These are phyloP conservation scores for Globisporangium irregulare DNA, from an alignment of 352 stramenopile species.

Conservation along the genomic window DNA sequence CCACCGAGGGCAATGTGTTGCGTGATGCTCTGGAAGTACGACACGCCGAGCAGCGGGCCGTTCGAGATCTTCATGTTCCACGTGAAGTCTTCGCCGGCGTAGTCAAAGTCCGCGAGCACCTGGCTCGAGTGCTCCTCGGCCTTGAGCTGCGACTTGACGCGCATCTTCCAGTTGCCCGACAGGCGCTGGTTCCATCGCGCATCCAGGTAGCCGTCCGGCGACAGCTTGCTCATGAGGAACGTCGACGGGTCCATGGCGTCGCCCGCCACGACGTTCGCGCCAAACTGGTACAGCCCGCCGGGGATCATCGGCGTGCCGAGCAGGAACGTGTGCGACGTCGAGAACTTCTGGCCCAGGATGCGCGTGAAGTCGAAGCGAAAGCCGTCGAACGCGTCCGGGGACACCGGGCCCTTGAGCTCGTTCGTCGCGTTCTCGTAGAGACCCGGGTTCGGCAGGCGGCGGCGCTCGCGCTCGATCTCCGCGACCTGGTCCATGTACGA, in stretches of 20 bases:
- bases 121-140: conserved; percentile 76
- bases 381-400: conserved; percentile 78
- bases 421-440: conserved; percentile 85
- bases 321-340: conserved; percentile 81
- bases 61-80: conserved; percentile 91
- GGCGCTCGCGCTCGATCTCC: conserved; percentile 73
- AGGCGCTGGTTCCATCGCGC: conserved; percentile 83
- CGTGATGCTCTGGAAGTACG: conserved; percentile 88
- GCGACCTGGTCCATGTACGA: conserved; percentile 84
- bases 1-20: conserved; percentile 72
- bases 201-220: conserved; percentile 79
- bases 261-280: conserved; percentile 74
- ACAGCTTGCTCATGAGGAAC: conserved; percentile 87
- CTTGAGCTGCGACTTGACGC: conserved; percentile 83
- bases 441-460: conserved; percentile 70
- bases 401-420: conserved; percentile 80
- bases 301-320: conserved; percentile 83
- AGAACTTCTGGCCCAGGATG: conserved; percentile 77
- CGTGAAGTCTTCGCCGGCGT: conserved; percentile 78
- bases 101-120: conserved; percentile 82
- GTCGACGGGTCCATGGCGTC: conserved; percentile 78
- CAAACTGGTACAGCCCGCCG: conserved; percentile 83
- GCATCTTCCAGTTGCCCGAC: conserved; percentile 77
- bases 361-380: conserved; percentile 88
- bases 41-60: conserved; percentile 77